Evolutionary conservation across 176 grass and related monocot genomes (phyloP), one percentile per base, ranked within the genome.

Genomic region (Juncus inflexus): DNA sequence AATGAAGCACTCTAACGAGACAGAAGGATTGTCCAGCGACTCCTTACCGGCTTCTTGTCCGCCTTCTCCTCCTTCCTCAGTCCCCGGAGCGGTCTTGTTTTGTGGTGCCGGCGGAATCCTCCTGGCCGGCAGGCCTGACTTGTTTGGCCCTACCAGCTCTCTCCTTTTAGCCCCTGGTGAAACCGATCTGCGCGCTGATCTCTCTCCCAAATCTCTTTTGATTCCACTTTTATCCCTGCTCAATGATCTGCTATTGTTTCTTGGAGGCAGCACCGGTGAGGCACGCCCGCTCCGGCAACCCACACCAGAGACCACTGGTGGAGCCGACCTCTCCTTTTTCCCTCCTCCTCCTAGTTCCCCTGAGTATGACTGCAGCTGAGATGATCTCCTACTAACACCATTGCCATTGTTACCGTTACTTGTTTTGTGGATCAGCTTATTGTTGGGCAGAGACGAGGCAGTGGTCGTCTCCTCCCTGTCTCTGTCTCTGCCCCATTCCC

Each of bases 1-100:
- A 66, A 96, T 91, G 81, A 96, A 96, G 43, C 91, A 96, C 35
- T 96, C 91, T 64, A 96, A 74, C 36, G 91, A 96, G 52, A 96
- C 91, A 0, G 87, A 80, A 51, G 91, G 87, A 55, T 96, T 96
- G 37, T 96, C 87, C 70, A 96, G 51, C 28, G 76, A 91, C 38
- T 96, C 91, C 56, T 86, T 87, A 65, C 79, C 81, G 1, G 19
- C 19, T 13, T 86, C 75, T n/a, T 40, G 12, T 38, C 73, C 9
- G 40, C 70, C 8, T 68, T 72, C 12, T 74, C 81, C 67, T 55
- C 53, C 62, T 28, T 19, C 52, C 19, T 78, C 43, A 55, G 56
- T 10, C 13, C 15, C 12, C 38, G 6, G 37, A 40, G 68, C 3
- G 9, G 73, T 8, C 61, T 63, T 2, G 69, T 67, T 42, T 35